phyloP scores from a whole-genome alignment of 345 rosid genomes.

The Erysimum cheiranthoides region DNA sequence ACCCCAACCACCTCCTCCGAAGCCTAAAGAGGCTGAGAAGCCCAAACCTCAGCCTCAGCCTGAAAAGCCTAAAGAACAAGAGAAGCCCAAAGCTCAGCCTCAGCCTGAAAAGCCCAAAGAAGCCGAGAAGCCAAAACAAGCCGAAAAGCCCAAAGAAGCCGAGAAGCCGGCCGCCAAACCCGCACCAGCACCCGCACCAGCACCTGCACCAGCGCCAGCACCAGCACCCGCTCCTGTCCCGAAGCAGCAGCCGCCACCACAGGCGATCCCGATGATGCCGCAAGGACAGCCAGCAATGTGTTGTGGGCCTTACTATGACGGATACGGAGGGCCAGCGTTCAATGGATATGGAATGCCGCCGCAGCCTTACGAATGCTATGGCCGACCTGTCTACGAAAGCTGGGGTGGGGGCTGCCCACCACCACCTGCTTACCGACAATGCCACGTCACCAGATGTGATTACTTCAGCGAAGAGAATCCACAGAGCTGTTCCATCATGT shows the following conservation, averaged over 20 bases:
- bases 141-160: slow-evolving; percentile 21
- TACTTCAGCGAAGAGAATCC: slow-evolving; percentile 62
- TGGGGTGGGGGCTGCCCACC: slow-evolving; percentile 56
- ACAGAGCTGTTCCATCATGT: slow-evolving; percentile 61
- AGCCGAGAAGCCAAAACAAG: not conserved
- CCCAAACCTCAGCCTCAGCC: slow-evolving; percentile 42
- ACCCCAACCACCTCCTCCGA: slow-evolving; percentile 9
- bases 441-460: slow-evolving; percentile 46
- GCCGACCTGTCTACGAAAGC: slow-evolving; percentile 64
- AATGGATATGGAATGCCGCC: slow-evolving; percentile 46
- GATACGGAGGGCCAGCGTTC: slow-evolving; percentile 42
- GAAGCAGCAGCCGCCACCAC: slow-evolving; percentile 45
- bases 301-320: slow-evolving; percentile 42
- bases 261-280: slow-evolving; percentile 29
- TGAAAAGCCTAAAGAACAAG: slow-evolving; percentile 23
- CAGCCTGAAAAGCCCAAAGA: slow-evolving; percentile 33
- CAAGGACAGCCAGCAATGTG: slow-evolving; percentile 41
- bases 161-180: slow-evolving; percentile 10
- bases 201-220: slow-evolving; percentile 9
- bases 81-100: slow-evolving; percentile 36
- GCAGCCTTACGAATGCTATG: slow-evolving; percentile 45
- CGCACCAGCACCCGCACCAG: not conserved
- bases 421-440: slow-evolving; percentile 36
- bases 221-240: slow-evolving; percentile 35
- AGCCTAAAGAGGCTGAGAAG: slow-evolving; percentile 31